phyloP scores from a whole-genome alignment of 1,284 basidiomycete species.

The Cutaneotrichosporon dermatis region DNA sequence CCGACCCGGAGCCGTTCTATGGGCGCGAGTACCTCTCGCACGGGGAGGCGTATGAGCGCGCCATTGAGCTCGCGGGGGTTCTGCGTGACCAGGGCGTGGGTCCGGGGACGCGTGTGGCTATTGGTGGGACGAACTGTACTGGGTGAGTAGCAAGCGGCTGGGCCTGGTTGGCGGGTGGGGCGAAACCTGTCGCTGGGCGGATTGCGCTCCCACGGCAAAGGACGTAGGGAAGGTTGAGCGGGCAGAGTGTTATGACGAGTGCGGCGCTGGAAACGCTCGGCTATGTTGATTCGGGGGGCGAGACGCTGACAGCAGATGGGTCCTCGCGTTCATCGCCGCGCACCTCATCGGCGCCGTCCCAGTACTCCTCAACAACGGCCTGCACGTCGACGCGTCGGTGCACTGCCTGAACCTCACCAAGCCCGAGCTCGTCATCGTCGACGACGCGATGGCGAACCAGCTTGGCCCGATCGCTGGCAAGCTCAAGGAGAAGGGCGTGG shows the following conservation, averaged over 20 bases:
- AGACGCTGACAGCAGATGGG: constrained; percentile 31
- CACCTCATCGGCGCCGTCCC: constrained; percentile 41
- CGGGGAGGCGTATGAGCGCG: constrained; percentile 23
- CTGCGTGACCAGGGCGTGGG: constrained; percentile 31
- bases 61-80: constrained; percentile 28
- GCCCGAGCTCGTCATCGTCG: constrained; percentile 32
- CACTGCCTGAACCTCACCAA: constrained; percentile 29
- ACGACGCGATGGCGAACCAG: constrained; percentile 28
- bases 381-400: constrained; percentile 20
- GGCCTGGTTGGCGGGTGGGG: too few species aligned
- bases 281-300: constrained; percentile 10
- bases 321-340: constrained; percentile 33
- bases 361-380: constrained; percentile 28
- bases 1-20: constrained; percentile 5
- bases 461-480: constrained; percentile 12
- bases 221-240: too few species aligned
- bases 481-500: background rate
- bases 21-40: constrained; percentile 26
- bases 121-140: constrained; percentile 25
- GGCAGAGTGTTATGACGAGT: too few species aligned
- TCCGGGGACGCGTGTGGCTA: constrained; percentile 31
- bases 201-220: too few species aligned
- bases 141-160: too few species aligned
- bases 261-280: constrained; percentile 1
- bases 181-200: too few species aligned